These are phyloP conservation scores for Parachlorella kessleri DNA, from an alignment of 139 green algal species.

Conservation along the genomic window DNA sequence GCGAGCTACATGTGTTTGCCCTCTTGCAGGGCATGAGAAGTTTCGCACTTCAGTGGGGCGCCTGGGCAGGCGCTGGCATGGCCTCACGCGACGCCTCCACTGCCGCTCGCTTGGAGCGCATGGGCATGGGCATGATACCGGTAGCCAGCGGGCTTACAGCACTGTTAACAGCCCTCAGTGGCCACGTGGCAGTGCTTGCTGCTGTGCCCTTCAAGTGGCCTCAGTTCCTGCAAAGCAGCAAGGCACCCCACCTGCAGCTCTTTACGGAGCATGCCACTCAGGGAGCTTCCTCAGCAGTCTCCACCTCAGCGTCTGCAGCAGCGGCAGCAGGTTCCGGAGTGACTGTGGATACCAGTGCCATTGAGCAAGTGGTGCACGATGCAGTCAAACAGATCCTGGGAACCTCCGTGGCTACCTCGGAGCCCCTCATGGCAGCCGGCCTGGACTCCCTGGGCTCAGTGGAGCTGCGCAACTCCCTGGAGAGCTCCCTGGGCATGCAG, in stretches of 20 bases:
- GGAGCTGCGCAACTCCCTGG: slow-evolving; percentile 49
- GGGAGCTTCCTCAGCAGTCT: no score
- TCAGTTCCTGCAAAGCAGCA: slow-evolving; percentile 31
- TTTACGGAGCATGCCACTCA: slow-evolving; percentile 16
- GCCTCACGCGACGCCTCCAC: slow-evolving; percentile 56
- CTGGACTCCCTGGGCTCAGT: slow-evolving; percentile 61
- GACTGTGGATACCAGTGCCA: slow-evolving; percentile 6
- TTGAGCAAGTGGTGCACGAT: slow-evolving; percentile 16
- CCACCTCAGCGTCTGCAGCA: no score
- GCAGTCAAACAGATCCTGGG: slow-evolving; percentile 31
- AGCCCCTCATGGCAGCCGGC: slow-evolving; percentile 57
- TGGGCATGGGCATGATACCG: slow-evolving; percentile 59
- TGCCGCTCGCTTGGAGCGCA: slow-evolving; percentile 61
- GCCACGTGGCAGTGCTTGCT: slow-evolving; percentile 27
- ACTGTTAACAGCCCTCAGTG: not conserved
- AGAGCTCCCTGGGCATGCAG: slow-evolving; percentile 46
- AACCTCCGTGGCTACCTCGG: not conserved
- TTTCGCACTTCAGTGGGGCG: slow-evolving; percentile 84
- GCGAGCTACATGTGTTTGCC: no score
- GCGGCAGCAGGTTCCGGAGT: not conserved
- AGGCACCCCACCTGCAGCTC: slow-evolving; percentile 20
- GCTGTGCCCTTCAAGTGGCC: slow-evolving; percentile 44
- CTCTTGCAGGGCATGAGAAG: not conserved
- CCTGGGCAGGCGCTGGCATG: slow-evolving; percentile 87
- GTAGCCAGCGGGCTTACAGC: not conserved